These are phyloP conservation scores for Mucor saturninus DNA, from an alignment of 371 early-diverging fungal genomes.

Conservation along the genomic window DNA sequence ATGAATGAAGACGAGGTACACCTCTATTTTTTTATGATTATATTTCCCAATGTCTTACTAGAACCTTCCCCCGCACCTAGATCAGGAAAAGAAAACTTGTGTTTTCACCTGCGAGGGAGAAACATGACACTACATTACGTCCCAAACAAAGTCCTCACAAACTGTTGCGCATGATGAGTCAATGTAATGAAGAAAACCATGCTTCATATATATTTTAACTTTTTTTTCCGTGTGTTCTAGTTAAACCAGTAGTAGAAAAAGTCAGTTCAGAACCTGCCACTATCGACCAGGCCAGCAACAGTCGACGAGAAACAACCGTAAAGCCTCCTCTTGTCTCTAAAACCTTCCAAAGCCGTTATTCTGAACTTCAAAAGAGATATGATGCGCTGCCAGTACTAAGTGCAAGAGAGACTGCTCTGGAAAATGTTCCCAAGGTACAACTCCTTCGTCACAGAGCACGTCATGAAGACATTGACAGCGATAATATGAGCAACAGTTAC, in stretches of 20 bases:
- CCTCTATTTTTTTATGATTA: neutral
- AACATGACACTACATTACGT: neutral
- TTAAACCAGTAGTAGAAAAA: no score
- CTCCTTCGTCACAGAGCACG: neutral
- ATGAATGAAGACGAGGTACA: slow-evolving; percentile 5
- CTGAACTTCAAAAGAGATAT: no score
- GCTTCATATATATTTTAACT: neutral
- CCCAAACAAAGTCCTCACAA: slow-evolving; percentile 1
- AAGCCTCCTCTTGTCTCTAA: no score
- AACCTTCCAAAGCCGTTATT: no score
- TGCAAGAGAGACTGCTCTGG: no score
- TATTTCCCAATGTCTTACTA: neutral
- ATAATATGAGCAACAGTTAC: neutral
- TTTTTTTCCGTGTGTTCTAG: no score
- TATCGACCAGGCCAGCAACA: no score
- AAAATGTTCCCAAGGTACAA: no score
- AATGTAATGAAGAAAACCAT: slow-evolving; percentile 4
- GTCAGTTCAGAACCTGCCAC: no score
- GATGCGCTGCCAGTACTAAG: no score
- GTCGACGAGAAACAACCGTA: no score
- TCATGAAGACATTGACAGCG: neutral
- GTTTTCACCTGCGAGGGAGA: neutral
- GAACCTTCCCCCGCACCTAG: neutral
- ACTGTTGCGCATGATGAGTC: slow-evolving; percentile 5
- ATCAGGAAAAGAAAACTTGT: neutral